Conservation (phyloP, 169 alveolate species). For the Neospora caninum region DNA sequence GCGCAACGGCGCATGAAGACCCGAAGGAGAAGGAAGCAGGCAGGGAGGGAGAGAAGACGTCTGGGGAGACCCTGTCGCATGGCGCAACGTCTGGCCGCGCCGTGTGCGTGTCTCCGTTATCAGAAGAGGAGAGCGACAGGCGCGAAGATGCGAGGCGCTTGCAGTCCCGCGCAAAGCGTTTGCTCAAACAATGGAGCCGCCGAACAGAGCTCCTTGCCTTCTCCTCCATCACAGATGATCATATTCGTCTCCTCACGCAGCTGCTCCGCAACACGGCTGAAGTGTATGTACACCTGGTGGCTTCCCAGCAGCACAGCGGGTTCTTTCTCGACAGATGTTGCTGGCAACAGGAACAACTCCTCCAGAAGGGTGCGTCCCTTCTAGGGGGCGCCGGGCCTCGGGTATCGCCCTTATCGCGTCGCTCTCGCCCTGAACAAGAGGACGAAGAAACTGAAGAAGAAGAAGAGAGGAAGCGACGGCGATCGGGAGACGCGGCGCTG, state of each 20-base stretch:
- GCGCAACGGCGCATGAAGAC: not conserved
- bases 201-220: slow-evolving; percentile 10
- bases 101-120: not conserved
- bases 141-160: not conserved
- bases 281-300: slow-evolving; percentile 6
- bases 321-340: slow-evolving; percentile 8
- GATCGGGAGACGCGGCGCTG: not conserved
- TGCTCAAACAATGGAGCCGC: not conserved
- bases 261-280: not conserved
- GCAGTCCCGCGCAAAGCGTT: not conserved
- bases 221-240: slow-evolving; percentile 7
- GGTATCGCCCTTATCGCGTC: not conserved
- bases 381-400: not conserved
- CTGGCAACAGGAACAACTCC: not conserved
- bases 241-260: not conserved
- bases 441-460: not conserved
- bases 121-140: not conserved
- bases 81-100: no score
- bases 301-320: not conserved
- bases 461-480: not conserved
- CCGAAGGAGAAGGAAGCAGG: not conserved
- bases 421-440: not conserved
- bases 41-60: no score
- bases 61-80: no score
- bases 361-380: not conserved